Percentiles rank a stretch among this genome's conserved stretches.
Conservation (phyloP, 495 filamentous ascomycete species). For the Aspergillus cristatus region DNA sequence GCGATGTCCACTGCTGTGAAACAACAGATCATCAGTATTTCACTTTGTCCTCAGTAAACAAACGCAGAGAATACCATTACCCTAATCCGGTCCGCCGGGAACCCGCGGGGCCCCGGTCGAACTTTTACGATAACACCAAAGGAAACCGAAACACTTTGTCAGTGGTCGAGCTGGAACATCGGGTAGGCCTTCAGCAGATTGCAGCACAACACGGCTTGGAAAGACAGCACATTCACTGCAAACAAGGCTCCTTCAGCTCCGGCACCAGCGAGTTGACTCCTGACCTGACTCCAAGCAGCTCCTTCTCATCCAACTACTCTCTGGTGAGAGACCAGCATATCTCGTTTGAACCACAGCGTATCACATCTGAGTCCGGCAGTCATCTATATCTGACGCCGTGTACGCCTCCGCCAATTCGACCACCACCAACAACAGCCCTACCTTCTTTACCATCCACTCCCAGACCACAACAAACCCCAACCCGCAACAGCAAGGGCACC, state of each 20-base stretch:
- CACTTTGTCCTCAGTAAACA: slow-evolving; percentile 22
- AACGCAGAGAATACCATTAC: slow-evolving; percentile 9
- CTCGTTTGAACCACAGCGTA: slow-evolving; percentile 16
- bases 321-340: slow-evolving; percentile 25
- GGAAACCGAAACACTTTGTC: slow-evolving; percentile 27
- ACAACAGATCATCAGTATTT: slow-evolving; percentile 28
- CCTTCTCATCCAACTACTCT: slow-evolving; percentile 33
- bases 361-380: slow-evolving; percentile 8
- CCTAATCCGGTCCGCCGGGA: slow-evolving; percentile 7
- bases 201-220: slow-evolving; percentile 21
- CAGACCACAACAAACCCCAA: slow-evolving; percentile 16
- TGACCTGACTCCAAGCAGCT: slow-evolving; percentile 38
- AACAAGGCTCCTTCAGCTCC: slow-evolving; percentile 32
- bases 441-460: too few species aligned
- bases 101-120: slow-evolving; percentile 6
- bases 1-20: slow-evolving; percentile 29
- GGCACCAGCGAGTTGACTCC: slow-evolving; percentile 28
- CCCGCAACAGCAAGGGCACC: slow-evolving; percentile 15
- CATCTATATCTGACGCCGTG: slow-evolving; percentile 25
- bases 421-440: slow-evolving; percentile 27
- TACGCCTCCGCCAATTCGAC: slow-evolving; percentile 22
- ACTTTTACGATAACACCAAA: background rate
- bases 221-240: slow-evolving; percentile 16
- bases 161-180: slow-evolving; percentile 30
- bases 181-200: slow-evolving; percentile 23